These are phyloP conservation scores for Saitozyma podzolica DNA, from an alignment of 768 basidiomycete genomes.

Conservation along the genomic window DNA sequence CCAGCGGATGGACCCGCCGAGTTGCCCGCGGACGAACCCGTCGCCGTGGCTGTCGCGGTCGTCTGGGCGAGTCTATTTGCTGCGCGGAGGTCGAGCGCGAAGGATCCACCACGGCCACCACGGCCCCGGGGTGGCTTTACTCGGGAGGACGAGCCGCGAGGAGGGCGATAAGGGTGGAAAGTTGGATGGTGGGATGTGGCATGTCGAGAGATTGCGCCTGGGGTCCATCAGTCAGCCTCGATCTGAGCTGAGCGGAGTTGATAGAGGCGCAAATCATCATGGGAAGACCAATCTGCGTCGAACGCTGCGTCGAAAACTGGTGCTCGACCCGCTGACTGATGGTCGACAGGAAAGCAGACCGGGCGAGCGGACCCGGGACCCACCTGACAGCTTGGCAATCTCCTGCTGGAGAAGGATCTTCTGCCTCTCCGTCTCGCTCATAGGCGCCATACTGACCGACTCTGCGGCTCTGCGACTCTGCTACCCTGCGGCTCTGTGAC, in stretches of 20 bases:
- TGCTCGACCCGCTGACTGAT: too few relatives aligned
- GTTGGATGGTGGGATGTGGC: conserved; percentile 6
- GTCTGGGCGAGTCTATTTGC: not conserved
- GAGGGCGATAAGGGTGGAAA: conserved; percentile 21
- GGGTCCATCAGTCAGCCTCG: not conserved
- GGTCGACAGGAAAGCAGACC: too few relatives aligned
- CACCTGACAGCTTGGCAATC: conserved; percentile 51
- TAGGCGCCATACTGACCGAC: conserved; percentile 12
- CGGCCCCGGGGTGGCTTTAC: not conserved
- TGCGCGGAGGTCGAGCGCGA: not conserved
- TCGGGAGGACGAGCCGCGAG: conserved; percentile 4
- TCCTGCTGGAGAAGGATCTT: conserved; percentile 47
- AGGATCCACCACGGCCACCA: not conserved
- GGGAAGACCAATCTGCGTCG: not conserved
- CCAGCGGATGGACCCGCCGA: too few relatives aligned
- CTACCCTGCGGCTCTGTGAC: too few relatives aligned
- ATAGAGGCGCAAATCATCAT: not conserved
- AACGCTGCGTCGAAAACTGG: too few relatives aligned
- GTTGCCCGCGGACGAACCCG: too few relatives aligned
- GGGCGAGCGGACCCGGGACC: too few relatives aligned
- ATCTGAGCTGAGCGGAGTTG: not conserved
- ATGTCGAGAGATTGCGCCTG: conserved; percentile 40
- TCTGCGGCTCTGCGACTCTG: too few relatives aligned
- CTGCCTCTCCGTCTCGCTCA: conserved; percentile 35
- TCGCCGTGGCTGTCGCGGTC: too few relatives aligned